These are phyloP conservation scores for Pisolithus orientalis DNA, from an alignment of 768 basidiomycete species.

Conservation along the genomic window DNA sequence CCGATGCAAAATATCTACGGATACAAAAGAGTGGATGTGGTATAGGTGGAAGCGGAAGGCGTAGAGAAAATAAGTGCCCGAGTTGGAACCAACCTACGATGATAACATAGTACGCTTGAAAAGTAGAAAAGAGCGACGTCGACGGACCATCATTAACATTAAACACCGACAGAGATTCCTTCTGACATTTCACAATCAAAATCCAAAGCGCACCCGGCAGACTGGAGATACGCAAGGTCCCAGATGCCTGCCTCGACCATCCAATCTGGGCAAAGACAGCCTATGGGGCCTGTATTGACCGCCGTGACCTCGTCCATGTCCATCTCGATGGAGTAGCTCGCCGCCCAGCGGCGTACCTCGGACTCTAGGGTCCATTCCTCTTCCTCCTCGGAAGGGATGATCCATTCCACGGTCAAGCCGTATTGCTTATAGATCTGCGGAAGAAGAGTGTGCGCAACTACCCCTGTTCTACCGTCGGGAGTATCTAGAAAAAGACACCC, in stretches of 20 bases:
- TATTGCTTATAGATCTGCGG: background rate
- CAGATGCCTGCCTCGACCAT: conserved; percentile 1
- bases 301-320: conserved; percentile 1
- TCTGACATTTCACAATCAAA: too few relatives aligned
- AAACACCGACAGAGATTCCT: too few relatives aligned
- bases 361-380: background rate
- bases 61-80: too few relatives aligned
- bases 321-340: background rate
- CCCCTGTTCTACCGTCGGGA: background rate
- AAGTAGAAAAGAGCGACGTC: background rate
- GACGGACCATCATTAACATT: too few relatives aligned
- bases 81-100: too few relatives aligned
- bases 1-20: background rate
- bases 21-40: background rate
- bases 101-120: too few relatives aligned
- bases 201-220: too few relatives aligned
- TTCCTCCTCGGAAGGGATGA: background rate
- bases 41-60: background rate
- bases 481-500: background rate
- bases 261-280: conserved; percentile 6
- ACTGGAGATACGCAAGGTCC: background rate
- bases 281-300: conserved; percentile 1
- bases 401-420: background rate
- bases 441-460: background rate
- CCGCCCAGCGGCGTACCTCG: background rate